Evolutionary conservation across 805 yeast genomes (phyloP), one percentile per base, ranked within the genome.

Genomic region (Pichia heedii): DNA sequence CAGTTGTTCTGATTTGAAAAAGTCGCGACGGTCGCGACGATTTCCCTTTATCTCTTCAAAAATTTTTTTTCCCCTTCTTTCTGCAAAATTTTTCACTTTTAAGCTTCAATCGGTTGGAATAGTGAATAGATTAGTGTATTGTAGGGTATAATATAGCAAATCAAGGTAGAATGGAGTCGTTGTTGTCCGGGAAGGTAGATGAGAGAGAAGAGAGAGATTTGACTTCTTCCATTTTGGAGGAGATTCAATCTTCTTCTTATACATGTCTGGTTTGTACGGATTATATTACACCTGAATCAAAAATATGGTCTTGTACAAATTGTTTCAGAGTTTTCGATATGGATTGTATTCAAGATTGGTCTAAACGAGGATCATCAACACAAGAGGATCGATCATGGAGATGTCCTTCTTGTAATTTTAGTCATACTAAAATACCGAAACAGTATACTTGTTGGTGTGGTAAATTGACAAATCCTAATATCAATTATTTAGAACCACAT

Each of bases 391-490:
- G 73, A 39, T 67, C 70, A 34, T 88, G 96, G 96, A 71, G 88
- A 54, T 88, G 97, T 61, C 96, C 96, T 0, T 74, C 84, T 3
- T 84, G 95, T 59, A 86, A 77, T 62, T 67, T 62, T 39, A 76
- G 65, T 27, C 62, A 61, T 36, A 32, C 40, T 19, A 64, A 64
- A 54, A 68, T 73, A 37, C 88, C 85, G 32, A 71, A 62, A 50
- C 71, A 60, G 33, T 81, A 75, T 60, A 75, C 75, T 1, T 88
- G 97, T 57, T 88, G 97, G 97, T 88, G 96, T 68, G 90, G 89
- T 1, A 82, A 84, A 54, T 74, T 72, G 3, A 65, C 75, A 18
- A 76, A 84, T 50, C 96, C 96, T 0, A 65, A 58, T 4, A 61
- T 70, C 1, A 78, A 81, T 53, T 61, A 69, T 18, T 61, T 79